Percentiles rank a stretch among this genome's conserved stretches.
Conservation (phyloP, 2,329 filamentous ascomycete species). For the Fusarium azukiicola region DNA sequence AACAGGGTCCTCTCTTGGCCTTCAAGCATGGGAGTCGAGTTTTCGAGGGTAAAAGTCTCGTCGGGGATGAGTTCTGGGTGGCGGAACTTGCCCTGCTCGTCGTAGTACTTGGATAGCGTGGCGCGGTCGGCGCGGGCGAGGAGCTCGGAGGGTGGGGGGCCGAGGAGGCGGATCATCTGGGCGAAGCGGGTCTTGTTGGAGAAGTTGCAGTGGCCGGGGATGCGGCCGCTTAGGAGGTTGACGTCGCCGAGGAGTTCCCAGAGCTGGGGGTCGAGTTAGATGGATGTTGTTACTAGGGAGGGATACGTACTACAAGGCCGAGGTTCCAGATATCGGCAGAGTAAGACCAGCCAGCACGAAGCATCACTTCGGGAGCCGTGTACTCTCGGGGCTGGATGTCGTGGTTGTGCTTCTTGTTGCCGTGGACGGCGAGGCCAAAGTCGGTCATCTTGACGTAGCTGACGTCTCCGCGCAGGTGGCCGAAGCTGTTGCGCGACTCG, state of each 20-base stretch:
- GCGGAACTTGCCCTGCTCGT: conserved; percentile 49
- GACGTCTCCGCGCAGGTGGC: conserved; percentile 50
- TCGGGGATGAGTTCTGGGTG: conserved; percentile 47
- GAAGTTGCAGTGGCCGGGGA: conserved; percentile 44
- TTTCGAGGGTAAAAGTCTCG: conserved; percentile 46
- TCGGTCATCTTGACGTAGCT: conserved; percentile 54
- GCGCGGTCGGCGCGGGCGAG: conserved; percentile 46
- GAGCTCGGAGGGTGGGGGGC: conserved; percentile 52
- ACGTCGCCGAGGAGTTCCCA: conserved; percentile 57
- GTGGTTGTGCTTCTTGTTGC: conserved; percentile 50
- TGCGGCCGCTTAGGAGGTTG: conserved; percentile 51
- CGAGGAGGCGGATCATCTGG: conserved; percentile 57
- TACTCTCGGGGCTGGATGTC: conserved; percentile 57
- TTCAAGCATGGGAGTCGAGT: conserved; percentile 47
- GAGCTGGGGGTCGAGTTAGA: conserved; percentile 41
- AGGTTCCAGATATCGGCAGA: conserved; percentile 59
- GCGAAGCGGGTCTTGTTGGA: conserved; percentile 53
- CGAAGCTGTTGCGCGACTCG: conserved; percentile 50
- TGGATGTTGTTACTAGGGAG: neutral
- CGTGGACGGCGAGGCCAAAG: conserved; percentile 54
- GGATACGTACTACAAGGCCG: conserved; percentile 53
- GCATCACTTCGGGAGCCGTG: conserved; percentile 57
- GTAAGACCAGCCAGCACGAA: conserved; percentile 57
- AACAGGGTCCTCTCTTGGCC: conserved; percentile 51
- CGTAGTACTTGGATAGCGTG: conserved; percentile 46